Base-by-base conservation (phyloP, 192 early-diverging fungal species). In the Phycomyces nitens region DNA sequence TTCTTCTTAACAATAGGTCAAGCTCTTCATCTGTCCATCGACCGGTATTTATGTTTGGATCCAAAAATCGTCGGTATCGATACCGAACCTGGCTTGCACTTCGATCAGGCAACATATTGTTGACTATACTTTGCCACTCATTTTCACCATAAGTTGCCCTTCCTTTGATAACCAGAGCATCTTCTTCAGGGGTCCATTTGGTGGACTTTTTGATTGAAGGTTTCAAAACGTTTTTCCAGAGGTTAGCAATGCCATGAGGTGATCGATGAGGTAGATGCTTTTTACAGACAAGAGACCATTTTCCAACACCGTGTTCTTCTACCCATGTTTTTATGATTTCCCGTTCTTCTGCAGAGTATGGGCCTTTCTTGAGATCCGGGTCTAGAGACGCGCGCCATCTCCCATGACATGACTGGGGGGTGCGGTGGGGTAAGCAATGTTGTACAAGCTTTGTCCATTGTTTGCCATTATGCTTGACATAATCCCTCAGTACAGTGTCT, bases 241-340 rank as follows among this genome's bases (percentile, higher is more conserved):
- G 55, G 22, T 60, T 53, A 18, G 44, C 16, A 9, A 73, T 15
- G n/a, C 42, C 16, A 11, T 38, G 18, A 0, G 18, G n/a, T 12
- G 56, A 34, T 16, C 71, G 44, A 24, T 68, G 4, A 9, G 71
- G 71, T 54, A 73, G 53, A 39, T 64, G 59, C n/a, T 21, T 27
- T 16, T 50, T 38, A 5, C 14, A 21, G 8, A 73, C 62, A 15
- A 3, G 14, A 20, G 50, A 0, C 61, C 65, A 73, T 1, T 60
- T 38, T 29, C 62, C 62, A 14, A 23, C 29, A 12, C 71, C 71
- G 27, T 58, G 22, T 11, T 66, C 53, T 0, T 27, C 20, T 9
- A 66, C 24, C 15, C 56, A 58, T 21, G 64, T 8, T 16, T 14
- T 18, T 47, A 47, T 47, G 11, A 47, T 47, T 29, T 50, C 10